Base-by-base conservation (phyloP, 2,329 filamentous ascomycete species). In the Pseudopyrenochaeta lycopersici region DNA sequence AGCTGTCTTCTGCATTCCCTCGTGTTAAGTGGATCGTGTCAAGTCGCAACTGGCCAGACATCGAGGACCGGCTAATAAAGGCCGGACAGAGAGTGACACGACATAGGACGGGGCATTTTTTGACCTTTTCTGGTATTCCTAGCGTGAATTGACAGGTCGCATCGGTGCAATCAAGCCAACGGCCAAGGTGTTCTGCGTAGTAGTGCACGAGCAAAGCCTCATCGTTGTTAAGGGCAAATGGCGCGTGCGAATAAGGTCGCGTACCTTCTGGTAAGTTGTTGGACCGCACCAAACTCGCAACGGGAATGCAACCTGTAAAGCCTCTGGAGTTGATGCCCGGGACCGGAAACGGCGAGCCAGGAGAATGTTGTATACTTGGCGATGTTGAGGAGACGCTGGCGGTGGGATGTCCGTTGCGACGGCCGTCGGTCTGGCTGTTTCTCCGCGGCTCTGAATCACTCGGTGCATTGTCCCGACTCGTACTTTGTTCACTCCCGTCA, bases 131-230 rank as follows among this genome's bases (percentile, higher is more conserved):
- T 1, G 70, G 70, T 9, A 72, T 58, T 2, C 62, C 58, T 21
- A 71, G 49, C 2, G 70, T 72, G 42, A 73, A 73, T 39, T 71
- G 70, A 10, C 68, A 63, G 14, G 66, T 65, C 10, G 67, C 58
- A 49, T 71, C 68, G 1, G 68, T 71, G 36, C 66, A 71, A 44
- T 73, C 70, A 15, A 73, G 58, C 70, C 70, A 73, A 23, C 69
- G 56, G n/a, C 69, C 69, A 18, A 73, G 63, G 39, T 68, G 41
- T 46, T 72, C 67, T 6, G 63, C 62, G 48, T 70, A 73, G 49
- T 72, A 62, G 40, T 70, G 68, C 12, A 73, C 63, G 6, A 73
- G 60, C 15, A 54, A 29, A 7, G 67, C 70, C 46, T 73, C 69
- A 17, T 56, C 30, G 27, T 63, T 60, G 18, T 49, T 64, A 31